Base-by-base conservation (phyloP, 257 asterid species). In the Penstemon davidsonii region DNA sequence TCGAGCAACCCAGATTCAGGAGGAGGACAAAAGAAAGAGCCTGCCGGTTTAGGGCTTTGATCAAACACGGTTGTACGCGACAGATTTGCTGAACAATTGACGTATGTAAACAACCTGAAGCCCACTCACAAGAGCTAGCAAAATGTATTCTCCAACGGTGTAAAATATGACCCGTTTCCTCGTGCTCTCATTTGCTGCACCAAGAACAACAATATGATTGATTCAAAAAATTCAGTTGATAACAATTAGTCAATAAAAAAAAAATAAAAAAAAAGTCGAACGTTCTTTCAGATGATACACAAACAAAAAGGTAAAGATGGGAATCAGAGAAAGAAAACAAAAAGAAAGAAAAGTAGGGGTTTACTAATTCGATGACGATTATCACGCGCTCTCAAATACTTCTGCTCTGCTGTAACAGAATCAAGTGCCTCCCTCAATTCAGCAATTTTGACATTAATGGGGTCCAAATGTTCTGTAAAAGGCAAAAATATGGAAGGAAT, bases 141-240 rank as follows among this genome's bases (percentile, higher is more conserved):
- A 62, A 7, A 83, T n/a, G 81, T 92, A 92, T 50, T 89, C 98
- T 37, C 85, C 95, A 9, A 86, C 78, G 0, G 97, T 86, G 91
- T 89, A 92, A 58, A 79, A 81, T 41, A 92, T 86, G n/a, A 92
- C 96, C 0, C 96, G 96, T 74, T 64, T 83, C 50, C 89, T 72
- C 11, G 96, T 92, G 77, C 92, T 89, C 85, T 90, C 97, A 18
- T 88, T 92, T 5, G 93, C 98, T 92, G 95, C 82, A 83, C 15
- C 63, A 76, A 42, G 19, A 54, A 45, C n/a, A 49, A 3, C 50
- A 25, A 10, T 41, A 69, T 33, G 40, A 51, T 33, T 7, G 25
- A 41, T 15, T 11, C 6, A 53, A 5, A 5, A 64, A 67, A 55
- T 62, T 9, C 36, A 54, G 62, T 8, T 6, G 12, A 39, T 7